Evolutionary conservation across 441 rosid genomes (phyloP).

Genomic region (Bocquillonia castaneifolia): DNA sequence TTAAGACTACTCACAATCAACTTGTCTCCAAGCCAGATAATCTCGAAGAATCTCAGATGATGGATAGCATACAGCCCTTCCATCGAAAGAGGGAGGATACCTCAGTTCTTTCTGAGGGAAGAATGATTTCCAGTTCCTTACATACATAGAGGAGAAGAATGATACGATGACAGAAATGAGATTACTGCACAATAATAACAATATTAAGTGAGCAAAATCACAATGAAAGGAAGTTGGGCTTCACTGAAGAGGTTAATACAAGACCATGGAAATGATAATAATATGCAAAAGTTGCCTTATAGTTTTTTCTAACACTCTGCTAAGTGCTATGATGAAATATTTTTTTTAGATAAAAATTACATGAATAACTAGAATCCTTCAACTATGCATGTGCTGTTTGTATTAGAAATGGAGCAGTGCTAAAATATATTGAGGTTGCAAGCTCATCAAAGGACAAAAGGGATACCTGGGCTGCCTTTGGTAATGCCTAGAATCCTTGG

Average conservation of each 20-base stretch:
- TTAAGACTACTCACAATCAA: constrained; percentile 72
- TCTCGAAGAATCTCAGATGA: constrained; percentile 66
- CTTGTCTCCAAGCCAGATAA: constrained; percentile 96
- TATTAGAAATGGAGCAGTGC: neutral
- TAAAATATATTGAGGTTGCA: neutral
- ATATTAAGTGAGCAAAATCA: neutral
- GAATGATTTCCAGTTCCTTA: constrained; percentile 64
- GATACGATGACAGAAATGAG: constrained; percentile 64
- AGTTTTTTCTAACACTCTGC: neutral
- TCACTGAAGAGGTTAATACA: neutral
- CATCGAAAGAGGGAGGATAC: constrained; percentile 82
- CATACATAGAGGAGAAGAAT: constrained; percentile 71
- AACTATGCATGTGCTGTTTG: neutral
- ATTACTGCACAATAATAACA: constrained; percentile 44
- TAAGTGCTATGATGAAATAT: neutral
- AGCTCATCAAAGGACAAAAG: neutral
- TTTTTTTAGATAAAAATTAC: neutral
- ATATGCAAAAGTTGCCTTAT: too few relatives aligned
- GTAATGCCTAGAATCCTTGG: constrained; percentile 52
- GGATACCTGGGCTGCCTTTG: constrained; percentile 63
- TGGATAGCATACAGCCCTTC: constrained; percentile 91
- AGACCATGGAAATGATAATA: too few relatives aligned
- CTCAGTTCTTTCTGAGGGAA: constrained; percentile 62
- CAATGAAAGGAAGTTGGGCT: neutral
- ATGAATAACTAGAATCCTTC: neutral